A percentile compares a stretch with the other conserved stretches of the same genome.
Conservation (phyloP, 1,284 basidiomycete species). For the Ganoderma boninense region DNA sequence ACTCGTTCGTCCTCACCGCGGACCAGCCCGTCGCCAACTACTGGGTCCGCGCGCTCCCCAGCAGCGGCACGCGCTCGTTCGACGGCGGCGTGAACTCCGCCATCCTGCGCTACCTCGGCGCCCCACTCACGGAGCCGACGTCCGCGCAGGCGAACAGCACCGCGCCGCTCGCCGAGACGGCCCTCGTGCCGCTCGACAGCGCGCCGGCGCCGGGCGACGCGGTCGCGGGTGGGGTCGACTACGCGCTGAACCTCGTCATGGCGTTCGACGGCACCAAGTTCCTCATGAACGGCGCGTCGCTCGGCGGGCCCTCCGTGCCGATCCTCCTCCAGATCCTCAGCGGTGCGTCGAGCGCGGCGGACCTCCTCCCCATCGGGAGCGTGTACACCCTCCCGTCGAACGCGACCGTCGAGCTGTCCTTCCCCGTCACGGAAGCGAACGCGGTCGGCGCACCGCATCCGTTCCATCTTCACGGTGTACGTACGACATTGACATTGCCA, state of each 20-base stretch:
- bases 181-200: conserved; percentile 32
- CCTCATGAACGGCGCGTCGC: conserved; percentile 38
- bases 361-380: conserved; percentile 42
- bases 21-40: conserved; percentile 46
- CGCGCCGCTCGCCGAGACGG: conserved; percentile 38
- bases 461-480: conserved; percentile 49
- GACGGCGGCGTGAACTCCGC: conserved; percentile 46
- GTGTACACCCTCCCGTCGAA: conserved; percentile 39
- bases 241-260: conserved; percentile 36
- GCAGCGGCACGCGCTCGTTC: conserved; percentile 38
- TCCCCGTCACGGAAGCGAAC: conserved; percentile 32
- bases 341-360: conserved; percentile 37
- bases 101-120: conserved; percentile 42
- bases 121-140: conserved; percentile 51
- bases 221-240: conserved; percentile 38
- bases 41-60: conserved; percentile 53
- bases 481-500: conserved; percentile 13
- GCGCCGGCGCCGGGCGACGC: conserved; percentile 36
- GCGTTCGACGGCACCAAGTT: conserved; percentile 30
- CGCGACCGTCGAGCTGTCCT: conserved; percentile 44
- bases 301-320: conserved; percentile 39
- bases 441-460: conserved; percentile 44
- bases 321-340: conserved; percentile 47
- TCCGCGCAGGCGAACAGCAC: conserved; percentile 40
- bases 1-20: conserved; percentile 46